A percentile compares a stretch with the other conserved stretches of the same genome.
phyloP scores from a whole-genome alignment of 306 rosid species.

The Prunus davidiana region DNA sequence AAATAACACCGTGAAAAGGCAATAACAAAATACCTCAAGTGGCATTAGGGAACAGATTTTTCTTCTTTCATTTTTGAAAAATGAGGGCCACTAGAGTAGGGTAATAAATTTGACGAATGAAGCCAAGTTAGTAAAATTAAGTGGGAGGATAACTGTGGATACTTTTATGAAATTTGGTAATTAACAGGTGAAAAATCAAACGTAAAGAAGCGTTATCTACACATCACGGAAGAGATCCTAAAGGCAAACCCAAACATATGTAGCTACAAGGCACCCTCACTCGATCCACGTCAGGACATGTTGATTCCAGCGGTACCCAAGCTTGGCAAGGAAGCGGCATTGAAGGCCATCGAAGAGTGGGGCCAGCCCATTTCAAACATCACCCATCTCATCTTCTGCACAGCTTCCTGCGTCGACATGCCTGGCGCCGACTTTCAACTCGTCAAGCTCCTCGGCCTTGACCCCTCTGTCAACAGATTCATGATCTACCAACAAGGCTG shows the following conservation, averaged over 20 bases:
- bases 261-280: conserved; percentile 22
- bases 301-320: conserved; percentile 31
- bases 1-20: too few relatives aligned
- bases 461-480: conserved; percentile 28
- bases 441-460: conserved; percentile 32
- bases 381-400: conserved; percentile 42
- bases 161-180: too few relatives aligned
- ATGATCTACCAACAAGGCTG: conserved; percentile 39
- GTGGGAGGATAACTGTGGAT: not conserved
- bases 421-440: conserved; percentile 42
- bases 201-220: conserved; percentile 31
- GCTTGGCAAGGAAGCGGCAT: conserved; percentile 41
- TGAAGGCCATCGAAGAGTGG: conserved; percentile 42
- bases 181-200: conserved; percentile 15
- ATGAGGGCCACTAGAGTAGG: too few relatives aligned
- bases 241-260: conserved; percentile 35
- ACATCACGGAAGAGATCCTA: conserved; percentile 21
- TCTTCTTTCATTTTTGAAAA: too few relatives aligned
- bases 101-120: too few relatives aligned
- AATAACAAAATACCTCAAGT: too few relatives aligned
- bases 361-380: conserved; percentile 32
- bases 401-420: conserved; percentile 36
- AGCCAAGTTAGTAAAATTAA: too few relatives aligned
- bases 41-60: too few relatives aligned
- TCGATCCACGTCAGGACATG: conserved; percentile 31